A percentile compares a stretch with the other conserved stretches of the same genome.
phyloP scores from a whole-genome alignment of 352 stramenopile species.

The Halophytophthora polymorphica region DNA sequence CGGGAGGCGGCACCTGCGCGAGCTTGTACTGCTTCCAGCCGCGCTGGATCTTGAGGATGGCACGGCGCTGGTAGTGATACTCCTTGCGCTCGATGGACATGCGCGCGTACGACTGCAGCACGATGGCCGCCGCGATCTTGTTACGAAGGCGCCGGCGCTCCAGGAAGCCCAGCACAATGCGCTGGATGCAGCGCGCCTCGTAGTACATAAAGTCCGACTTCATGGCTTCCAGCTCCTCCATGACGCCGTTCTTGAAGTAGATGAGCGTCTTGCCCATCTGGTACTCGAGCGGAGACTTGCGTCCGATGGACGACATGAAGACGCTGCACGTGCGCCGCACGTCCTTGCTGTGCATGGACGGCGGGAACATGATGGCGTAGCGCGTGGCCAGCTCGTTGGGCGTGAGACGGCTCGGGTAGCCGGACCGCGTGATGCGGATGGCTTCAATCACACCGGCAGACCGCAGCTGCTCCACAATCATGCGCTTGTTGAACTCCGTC shows the following conservation, averaged over 20 bases:
- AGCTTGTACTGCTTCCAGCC: conserved; percentile 55
- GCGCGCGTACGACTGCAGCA: conserved; percentile 77
- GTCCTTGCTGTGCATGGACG: conserved; percentile 82
- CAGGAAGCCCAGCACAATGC: conserved; percentile 76
- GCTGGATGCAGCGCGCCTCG: conserved; percentile 85
- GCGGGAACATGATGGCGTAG: conserved; percentile 88
- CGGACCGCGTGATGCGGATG: conserved; percentile 89
- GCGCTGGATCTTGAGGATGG: conserved; percentile 72
- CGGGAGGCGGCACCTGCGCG: conserved; percentile 25
- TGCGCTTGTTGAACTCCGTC: conserved; percentile 87
- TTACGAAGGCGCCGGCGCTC: conserved; percentile 65
- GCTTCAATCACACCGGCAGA: conserved; percentile 91
- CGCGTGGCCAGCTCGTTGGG: conserved; percentile 74
- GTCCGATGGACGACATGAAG: conserved; percentile 82
- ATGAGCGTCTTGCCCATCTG: conserved; percentile 94
- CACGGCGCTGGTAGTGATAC: conserved; percentile 63
- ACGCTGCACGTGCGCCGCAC: conserved; percentile 69
- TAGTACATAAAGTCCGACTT: conserved; percentile 91
- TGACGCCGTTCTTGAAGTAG: conserved; percentile 95
- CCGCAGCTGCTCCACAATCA: conserved; percentile 89
- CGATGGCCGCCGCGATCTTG: conserved; percentile 65
- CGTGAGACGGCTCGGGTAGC: conserved; percentile 91
- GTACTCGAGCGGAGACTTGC: conserved; percentile 82
- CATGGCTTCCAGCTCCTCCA: conserved; percentile 93
- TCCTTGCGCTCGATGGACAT: conserved; percentile 77